phyloP scores from a whole-genome alignment of 345 rosid genomes.

The Eutrema japonicum region DNA sequence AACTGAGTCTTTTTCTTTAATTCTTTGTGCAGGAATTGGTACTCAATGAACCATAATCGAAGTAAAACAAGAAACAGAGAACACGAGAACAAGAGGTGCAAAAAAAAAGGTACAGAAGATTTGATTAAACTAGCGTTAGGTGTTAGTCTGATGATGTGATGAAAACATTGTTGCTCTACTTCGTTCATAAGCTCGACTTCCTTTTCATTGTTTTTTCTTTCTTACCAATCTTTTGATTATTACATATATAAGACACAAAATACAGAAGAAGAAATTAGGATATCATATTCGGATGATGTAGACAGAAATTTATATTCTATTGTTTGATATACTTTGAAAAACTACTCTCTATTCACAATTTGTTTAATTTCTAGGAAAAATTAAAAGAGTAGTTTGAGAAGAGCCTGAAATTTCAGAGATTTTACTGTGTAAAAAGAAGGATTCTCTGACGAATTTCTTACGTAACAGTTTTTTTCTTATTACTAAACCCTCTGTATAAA shows the following conservation, averaged over 20 bases:
- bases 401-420: slow-evolving; percentile 14
- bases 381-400: not conserved
- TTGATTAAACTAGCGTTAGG: slow-evolving; percentile 24
- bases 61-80: not conserved
- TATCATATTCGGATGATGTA: not conserved
- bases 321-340: slow-evolving; percentile 20
- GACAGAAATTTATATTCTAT: slow-evolving; percentile 18
- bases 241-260: not conserved
- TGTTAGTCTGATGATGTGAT: slow-evolving; percentile 21
- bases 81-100: not conserved
- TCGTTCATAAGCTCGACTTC: slow-evolving; percentile 24
- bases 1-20: not conserved
- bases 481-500: slow-evolving; percentile 45
- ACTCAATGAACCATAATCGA: slow-evolving; percentile 23
- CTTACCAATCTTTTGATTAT: slow-evolving; percentile 27
- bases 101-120: slow-evolving; percentile 24
- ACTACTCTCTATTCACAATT: not conserved
- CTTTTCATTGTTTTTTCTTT: slow-evolving; percentile 1
- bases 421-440: slow-evolving; percentile 25
- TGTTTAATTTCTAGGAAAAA: not conserved
- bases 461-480: slow-evolving; percentile 26
- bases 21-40: slow-evolving; percentile 36
- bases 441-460: slow-evolving; percentile 38
- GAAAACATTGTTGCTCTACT: slow-evolving; percentile 19
- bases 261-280: not conserved